phyloP scores from a whole-genome alignment of 768 basidiomycete genomes.

The Imleria badia region DNA sequence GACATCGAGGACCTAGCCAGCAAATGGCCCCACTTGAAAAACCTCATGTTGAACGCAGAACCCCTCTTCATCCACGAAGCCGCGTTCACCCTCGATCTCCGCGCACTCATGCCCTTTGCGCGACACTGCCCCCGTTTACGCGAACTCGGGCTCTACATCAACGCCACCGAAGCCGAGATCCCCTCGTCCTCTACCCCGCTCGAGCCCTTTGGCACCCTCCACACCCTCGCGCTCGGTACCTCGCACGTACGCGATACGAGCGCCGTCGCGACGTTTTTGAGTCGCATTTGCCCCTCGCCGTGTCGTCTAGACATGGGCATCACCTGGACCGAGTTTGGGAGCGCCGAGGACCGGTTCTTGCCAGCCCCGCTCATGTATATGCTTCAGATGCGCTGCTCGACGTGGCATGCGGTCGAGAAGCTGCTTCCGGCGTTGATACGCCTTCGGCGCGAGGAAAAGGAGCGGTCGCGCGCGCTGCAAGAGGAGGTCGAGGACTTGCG shows the following conservation, averaged over 20 bases:
- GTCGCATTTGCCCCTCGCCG: constrained; percentile 45
- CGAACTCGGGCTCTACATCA: constrained; percentile 38
- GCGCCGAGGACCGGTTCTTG: constrained; percentile 12
- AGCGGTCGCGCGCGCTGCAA: constrained; percentile 37
- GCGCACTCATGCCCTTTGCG: constrained; percentile 41
- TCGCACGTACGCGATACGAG: constrained; percentile 45
- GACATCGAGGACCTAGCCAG: constrained; percentile 48
- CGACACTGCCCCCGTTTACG: constrained; percentile 38
- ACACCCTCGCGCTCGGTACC: constrained; percentile 46
- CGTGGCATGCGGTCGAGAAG: constrained; percentile 44
- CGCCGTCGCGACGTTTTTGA: constrained; percentile 51
- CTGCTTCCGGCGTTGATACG: constrained; percentile 45
- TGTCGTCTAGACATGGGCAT: constrained; percentile 47
- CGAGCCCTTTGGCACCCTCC: constrained; percentile 20
- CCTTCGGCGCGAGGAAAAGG: constrained; percentile 45
- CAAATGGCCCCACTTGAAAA: constrained; percentile 45
- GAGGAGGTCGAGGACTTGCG: constrained; percentile 52
- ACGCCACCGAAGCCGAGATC: constrained; percentile 30
- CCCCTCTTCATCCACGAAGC: constrained; percentile 33
- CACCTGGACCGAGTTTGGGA: constrained; percentile 42
- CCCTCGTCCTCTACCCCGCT: constrained; percentile 4
- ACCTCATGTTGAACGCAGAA: constrained; percentile 47
- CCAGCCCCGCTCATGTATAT: background rate
- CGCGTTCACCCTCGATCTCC: constrained; percentile 34
- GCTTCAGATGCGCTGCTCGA: constrained; percentile 25